Base-by-base conservation (phyloP, 1,284 basidiomycete genomes). In the Trametes pubescens region DNA sequence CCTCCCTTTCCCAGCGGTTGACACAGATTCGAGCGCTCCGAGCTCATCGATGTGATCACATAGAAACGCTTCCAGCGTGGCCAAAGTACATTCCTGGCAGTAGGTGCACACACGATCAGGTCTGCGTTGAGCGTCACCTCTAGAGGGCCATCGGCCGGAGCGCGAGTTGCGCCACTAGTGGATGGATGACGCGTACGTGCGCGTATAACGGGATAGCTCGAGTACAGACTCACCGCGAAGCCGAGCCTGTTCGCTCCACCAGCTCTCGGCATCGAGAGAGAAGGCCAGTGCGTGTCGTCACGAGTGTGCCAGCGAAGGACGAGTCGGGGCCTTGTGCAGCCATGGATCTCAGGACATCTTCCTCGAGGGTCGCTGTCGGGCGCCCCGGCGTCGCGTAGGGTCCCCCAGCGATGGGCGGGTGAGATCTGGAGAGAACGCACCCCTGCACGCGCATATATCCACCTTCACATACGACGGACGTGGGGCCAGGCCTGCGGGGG, bases 271-370 rank as follows among this genome's bases (percentile, higher is more conserved):
- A 44, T 26, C 38, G 40, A 16, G 26, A 44, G 53, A 32, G 53
- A 55, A 55, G 59, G 35, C 29, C 44, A n/a, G 32, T 29, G 22
- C 44, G 54, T 49, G 61, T 37, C 38, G 66, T 65, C 64, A 61
- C 61, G 59, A 29, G 64, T 54, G 51, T 35, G 51, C 44, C 44
- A 32, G 24, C 35, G 44, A 37, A 47, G 35, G 44, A 26, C 40
- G 18, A 16, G 40, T 7, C 6, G 40, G 14, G 18, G 40, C 40
- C 40, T 18, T 21, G 18, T 51, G 24, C 49, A 34, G 55, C 37
- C 43, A 48, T 21, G 56, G 32, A 59, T 57, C 51, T 53, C 57
- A 51, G 47, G 56, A 53, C 40, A 51, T 51, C 49, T 10, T 51
- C 32, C 38, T 22, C 32, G 52, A 51, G 24, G 47, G 57, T 53